A percentile compares a stretch with the other conserved stretches of the same genome.
Conservation (phyloP, 169 alveolate genomes). For the Plasmodium blacklocki region DNA sequence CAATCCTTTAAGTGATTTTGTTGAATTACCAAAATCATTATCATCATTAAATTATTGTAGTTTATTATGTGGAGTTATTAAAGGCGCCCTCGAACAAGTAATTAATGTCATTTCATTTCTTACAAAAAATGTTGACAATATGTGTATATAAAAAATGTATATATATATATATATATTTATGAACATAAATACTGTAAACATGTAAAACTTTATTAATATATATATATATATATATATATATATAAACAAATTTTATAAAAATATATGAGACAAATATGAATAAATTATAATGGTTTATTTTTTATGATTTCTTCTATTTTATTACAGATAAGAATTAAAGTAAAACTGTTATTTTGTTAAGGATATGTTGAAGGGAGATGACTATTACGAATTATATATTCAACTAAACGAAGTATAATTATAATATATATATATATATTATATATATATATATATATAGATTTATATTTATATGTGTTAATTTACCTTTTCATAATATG, state of each 20-base stretch:
- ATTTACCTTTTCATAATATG: background rate
- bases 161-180: too few species aligned
- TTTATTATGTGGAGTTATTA: constrained; percentile 83
- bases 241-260: background rate
- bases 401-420: constrained; percentile 81
- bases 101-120: background rate
- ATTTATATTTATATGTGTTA: background rate
- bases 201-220: background rate
- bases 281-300: background rate
- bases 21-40: constrained; percentile 83
- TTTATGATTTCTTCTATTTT: background rate
- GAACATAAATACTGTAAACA: too few species aligned
- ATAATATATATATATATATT: background rate
- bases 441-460: too few species aligned
- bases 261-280: background rate
- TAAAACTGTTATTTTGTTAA: constrained; percentile 85
- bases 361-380: constrained; percentile 87
- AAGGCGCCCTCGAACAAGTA: constrained; percentile 88
- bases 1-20: constrained; percentile 86
- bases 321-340: constrained; percentile 83
- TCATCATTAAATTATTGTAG: constrained; percentile 82
- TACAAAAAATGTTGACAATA: too few species aligned
- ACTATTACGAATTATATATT: constrained; percentile 81
- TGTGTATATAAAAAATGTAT: background rate
- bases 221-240: background rate